Percentiles rank a stretch among this genome's conserved stretches.
Conservation (phyloP, 2,329 filamentous ascomycete species). For the Ophiostoma australiae region DNA sequence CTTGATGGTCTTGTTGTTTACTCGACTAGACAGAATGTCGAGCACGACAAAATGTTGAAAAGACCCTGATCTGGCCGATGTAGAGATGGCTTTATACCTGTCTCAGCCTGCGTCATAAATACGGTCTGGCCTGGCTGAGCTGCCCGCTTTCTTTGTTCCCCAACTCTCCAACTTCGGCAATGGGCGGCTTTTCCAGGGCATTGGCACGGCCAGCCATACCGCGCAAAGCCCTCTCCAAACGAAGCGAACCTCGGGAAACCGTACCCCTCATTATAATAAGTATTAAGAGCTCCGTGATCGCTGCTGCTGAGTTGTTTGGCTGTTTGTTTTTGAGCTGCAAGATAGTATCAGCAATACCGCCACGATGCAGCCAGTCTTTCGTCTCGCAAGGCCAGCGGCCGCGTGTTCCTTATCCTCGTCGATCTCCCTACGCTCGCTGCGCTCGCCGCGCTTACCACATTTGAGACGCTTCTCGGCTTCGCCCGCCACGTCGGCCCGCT, state of each 20-base stretch:
- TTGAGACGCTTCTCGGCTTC: conserved; percentile 43
- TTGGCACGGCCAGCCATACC: neutral
- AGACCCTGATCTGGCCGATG: neutral
- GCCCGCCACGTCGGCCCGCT: conserved; percentile 45
- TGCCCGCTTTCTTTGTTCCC: neutral
- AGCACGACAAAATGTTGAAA: neutral
- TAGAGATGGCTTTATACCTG: neutral
- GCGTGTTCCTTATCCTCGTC: neutral
- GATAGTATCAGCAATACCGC: neutral
- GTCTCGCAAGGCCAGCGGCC: neutral
- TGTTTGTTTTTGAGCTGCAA: neutral
- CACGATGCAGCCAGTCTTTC: neutral
- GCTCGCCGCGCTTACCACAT: too few species aligned
- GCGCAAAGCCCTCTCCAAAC: neutral
- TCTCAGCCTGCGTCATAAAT: neutral
- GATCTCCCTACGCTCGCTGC: neutral
- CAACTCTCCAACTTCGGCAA: conserved; percentile 21
- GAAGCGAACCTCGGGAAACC: conserved; percentile 20
- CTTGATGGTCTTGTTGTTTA: neutral
- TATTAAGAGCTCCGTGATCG: neutral
- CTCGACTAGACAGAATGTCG: neutral
- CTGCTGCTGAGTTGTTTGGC: neutral
- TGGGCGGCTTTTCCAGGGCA: conserved; percentile 18
- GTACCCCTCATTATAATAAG: conserved; percentile 14
- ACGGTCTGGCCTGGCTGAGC: neutral